These are phyloP conservation scores for Ceratobasidium sp. DNA, from an alignment of 1,284 basidiomycete species.

Conservation along the genomic window DNA sequence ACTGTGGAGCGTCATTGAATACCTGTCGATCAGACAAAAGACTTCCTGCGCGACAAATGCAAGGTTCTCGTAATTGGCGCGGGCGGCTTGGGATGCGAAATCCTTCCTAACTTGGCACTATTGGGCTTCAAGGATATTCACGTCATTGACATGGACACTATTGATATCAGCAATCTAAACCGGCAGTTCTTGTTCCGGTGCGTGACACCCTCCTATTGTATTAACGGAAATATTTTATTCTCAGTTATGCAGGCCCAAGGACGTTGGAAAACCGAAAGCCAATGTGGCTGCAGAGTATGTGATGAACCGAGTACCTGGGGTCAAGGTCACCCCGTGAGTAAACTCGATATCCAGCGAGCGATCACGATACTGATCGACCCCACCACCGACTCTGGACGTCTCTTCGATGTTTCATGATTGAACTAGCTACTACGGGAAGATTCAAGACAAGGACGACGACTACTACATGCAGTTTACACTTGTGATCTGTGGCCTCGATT, in stretches of 20 bases:
- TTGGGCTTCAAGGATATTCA: constrained; percentile 98
- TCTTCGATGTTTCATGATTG: constrained; percentile 45
- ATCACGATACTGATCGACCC: not conserved
- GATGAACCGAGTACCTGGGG: constrained; percentile 93
- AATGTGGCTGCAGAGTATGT: constrained; percentile 93
- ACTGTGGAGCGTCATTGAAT: constrained; percentile 45
- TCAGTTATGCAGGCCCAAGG: constrained; percentile 70
- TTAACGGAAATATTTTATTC: not conserved
- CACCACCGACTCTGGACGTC: constrained; percentile 1
- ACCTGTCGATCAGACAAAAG: constrained; percentile 73
- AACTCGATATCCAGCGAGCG: not conserved
- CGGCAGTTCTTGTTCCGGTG: constrained; percentile 98
- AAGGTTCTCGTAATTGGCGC: constrained; percentile 98
- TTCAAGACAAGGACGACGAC: constrained; percentile 96
- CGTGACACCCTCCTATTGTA: not conserved
- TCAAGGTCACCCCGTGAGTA: constrained; percentile 91
- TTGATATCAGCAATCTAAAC: constrained; percentile 98
- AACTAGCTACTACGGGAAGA: constrained; percentile 91
- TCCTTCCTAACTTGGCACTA: constrained; percentile 90
- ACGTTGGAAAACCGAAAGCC: constrained; percentile 96
- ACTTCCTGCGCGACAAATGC: constrained; percentile 83
- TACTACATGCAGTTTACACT: constrained; percentile 98
- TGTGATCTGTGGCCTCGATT: constrained; percentile 98
- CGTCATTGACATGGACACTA: constrained; percentile 99
- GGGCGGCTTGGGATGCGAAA: constrained; percentile 94